These are phyloP conservation scores for Cordyceps pruinosa DNA, from an alignment of 2,329 filamentous ascomycete species.

Conservation along the genomic window DNA sequence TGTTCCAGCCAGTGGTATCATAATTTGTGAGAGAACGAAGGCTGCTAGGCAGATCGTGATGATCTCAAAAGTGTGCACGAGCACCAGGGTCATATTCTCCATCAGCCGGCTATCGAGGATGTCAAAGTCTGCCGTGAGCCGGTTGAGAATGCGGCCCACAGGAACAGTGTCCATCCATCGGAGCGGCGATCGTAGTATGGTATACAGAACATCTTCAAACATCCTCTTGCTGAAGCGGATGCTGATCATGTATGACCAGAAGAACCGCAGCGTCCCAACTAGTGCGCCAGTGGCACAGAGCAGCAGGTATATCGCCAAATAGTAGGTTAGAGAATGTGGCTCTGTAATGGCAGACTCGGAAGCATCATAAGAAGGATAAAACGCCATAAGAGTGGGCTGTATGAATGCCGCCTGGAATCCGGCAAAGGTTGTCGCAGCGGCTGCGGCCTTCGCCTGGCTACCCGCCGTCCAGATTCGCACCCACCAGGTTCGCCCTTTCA, in stretches of 20 bases:
- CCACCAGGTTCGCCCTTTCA: constrained; percentile 50
- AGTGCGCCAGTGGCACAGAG: constrained; percentile 51
- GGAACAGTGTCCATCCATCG: constrained; percentile 77
- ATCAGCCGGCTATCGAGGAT: constrained; percentile 62
- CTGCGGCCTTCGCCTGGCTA: constrained; percentile 31
- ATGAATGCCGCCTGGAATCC: constrained; percentile 15
- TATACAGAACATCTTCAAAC: constrained; percentile 59
- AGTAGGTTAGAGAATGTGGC: constrained; percentile 46
- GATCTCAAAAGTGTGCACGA: constrained; percentile 53
- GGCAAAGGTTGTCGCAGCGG: neutral
- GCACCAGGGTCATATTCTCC: constrained; percentile 53
- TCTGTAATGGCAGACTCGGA: constrained; percentile 11
- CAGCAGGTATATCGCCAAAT: constrained; percentile 60
- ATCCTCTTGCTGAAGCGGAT: constrained; percentile 59
- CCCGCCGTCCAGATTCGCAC: constrained; percentile 54
- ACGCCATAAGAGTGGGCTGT: constrained; percentile 16
- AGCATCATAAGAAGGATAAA: neutral
- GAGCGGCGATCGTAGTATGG: constrained; percentile 64
- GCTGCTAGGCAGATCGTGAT: constrained; percentile 60
- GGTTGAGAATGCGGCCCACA: constrained; percentile 67
- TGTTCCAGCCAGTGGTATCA: constrained; percentile 54
- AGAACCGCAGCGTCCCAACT: constrained; percentile 55
- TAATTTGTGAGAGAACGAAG: constrained; percentile 49
- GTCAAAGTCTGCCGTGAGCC: constrained; percentile 72
- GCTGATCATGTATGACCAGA: constrained; percentile 56